A percentile compares a stretch with the other conserved stretches of the same genome.
These are phyloP conservation scores for Zasmidium citrigriseum DNA, from an alignment of 2,329 filamentous ascomycete species.

Conservation along the genomic window DNA sequence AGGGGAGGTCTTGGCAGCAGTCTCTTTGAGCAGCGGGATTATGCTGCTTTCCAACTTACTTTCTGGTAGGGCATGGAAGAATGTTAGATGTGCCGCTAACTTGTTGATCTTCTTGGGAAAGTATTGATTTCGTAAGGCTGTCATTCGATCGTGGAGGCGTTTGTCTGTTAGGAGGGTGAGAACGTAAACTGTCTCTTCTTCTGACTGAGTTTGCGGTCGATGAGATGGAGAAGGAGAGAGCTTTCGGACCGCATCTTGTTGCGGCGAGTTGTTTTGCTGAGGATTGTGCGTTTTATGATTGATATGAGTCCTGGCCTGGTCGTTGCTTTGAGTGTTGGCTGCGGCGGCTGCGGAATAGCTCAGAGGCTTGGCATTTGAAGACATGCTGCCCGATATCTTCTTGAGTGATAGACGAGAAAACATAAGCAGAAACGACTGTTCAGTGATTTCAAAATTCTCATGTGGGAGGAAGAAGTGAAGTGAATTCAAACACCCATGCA, in stretches of 20 bases:
- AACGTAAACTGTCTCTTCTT: conserved; percentile 43
- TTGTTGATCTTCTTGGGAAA: conserved; percentile 47
- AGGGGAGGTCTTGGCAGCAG: conserved; percentile 33
- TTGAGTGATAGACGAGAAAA: neutral
- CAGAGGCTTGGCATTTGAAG: neutral
- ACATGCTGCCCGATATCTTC: neutral
- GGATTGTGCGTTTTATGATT: neutral
- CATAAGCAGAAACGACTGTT: neutral
- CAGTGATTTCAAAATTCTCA: neutral
- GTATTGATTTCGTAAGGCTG: conserved; percentile 40
- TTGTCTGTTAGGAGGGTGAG: conserved; percentile 45
- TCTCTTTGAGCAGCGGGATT: conserved; percentile 34
- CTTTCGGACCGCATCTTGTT: neutral
- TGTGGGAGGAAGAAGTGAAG: too few relatives aligned
- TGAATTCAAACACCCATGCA: too few relatives aligned
- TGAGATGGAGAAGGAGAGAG: conserved; percentile 23
- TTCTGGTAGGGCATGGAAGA: conserved; percentile 49
- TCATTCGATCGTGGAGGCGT: conserved; percentile 41
- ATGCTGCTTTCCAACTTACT: conserved; percentile 40
- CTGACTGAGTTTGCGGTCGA: conserved; percentile 33
- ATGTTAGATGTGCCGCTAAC: conserved; percentile 46
- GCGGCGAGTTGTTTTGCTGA: neutral
- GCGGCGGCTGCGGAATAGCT: conserved; percentile 6
- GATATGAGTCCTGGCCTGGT: neutral
- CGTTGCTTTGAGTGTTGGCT: neutral